Percentiles rank a stretch among this genome's conserved stretches.
Evolutionary conservation across 176 grass and related monocot species (phyloP).

Genomic region (Zea luxurians): DNA sequence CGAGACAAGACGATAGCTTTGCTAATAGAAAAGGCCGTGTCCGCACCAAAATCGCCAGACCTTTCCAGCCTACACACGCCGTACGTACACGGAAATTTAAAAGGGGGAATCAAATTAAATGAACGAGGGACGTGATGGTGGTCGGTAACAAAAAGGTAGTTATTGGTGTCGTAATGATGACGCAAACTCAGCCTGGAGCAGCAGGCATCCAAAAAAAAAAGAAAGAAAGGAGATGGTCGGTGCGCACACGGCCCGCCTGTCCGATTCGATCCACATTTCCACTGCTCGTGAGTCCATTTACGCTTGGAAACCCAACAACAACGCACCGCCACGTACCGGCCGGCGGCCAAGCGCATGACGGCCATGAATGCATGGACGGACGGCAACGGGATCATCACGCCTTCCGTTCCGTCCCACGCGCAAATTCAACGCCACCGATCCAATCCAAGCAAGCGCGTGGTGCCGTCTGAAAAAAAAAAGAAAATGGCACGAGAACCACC

Average conservation of each 20-base stretch:
- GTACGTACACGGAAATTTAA: too few relatives aligned
- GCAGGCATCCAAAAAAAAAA: not conserved
- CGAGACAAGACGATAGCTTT: too few relatives aligned
- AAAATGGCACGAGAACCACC: not conserved
- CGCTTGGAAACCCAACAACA: not conserved
- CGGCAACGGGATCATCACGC: slow-evolving; percentile 28
- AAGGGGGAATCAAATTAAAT: too few relatives aligned
- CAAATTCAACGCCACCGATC: not conserved
- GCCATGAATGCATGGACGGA: slow-evolving; percentile 38
- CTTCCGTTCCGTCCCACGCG: slow-evolving; percentile 27
- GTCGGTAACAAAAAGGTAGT: not conserved
- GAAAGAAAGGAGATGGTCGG: not conserved
- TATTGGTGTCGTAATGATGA: not conserved
- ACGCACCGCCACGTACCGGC: slow-evolving; percentile 2
- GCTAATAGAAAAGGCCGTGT: too few relatives aligned
- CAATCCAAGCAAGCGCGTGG: too few relatives aligned
- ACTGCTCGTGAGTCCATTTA: slow-evolving; percentile 37
- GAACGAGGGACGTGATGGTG: too few relatives aligned
- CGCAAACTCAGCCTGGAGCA: not conserved
- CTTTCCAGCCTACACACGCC: too few relatives aligned
- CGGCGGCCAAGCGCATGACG: slow-evolving; percentile 29
- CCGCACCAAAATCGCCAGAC: too few relatives aligned
- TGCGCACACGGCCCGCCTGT: not conserved
- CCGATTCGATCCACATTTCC: not conserved
- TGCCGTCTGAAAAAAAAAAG: too few relatives aligned